Conservation (phyloP, 2,329 filamentous ascomycete genomes). For the Mariannaea elegans region DNA sequence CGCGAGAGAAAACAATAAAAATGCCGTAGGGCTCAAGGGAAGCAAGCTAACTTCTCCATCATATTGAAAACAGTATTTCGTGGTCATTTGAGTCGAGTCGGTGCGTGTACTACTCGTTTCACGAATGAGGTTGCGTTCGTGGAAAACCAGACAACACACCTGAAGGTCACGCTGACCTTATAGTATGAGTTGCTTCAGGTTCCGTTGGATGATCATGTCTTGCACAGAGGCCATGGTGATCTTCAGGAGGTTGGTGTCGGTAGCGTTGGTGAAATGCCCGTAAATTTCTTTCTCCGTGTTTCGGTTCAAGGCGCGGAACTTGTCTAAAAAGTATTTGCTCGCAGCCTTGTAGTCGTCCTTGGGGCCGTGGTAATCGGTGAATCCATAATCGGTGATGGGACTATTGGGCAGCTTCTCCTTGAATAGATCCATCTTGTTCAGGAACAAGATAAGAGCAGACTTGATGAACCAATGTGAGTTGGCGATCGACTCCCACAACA, state of each 20-base stretch:
- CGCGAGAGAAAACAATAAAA: not conserved
- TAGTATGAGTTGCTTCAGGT: constrained; percentile 78
- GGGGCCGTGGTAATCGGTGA: constrained; percentile 81
- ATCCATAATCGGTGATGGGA: constrained; percentile 77
- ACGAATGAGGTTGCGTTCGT: too few relatives aligned
- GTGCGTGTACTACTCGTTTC: not conserved
- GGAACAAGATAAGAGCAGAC: constrained; percentile 82
- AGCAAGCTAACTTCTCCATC: constrained; percentile 2
- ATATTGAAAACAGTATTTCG: not conserved
- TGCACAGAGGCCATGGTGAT: constrained; percentile 88
- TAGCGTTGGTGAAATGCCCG: constrained; percentile 70
- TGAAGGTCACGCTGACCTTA: constrained; percentile 28
- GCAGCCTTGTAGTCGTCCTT: constrained; percentile 77
- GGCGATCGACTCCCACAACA: constrained; percentile 86
- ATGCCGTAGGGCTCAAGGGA: constrained; percentile 10
- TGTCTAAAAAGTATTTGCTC: constrained; percentile 83
- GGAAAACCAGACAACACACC: not conserved
- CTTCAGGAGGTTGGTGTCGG: constrained; percentile 78
- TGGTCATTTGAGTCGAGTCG: not conserved
- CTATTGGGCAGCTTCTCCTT: constrained; percentile 77
- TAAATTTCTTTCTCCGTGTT: constrained; percentile 71
- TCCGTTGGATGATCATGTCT: constrained; percentile 88
- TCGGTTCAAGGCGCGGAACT: constrained; percentile 80
- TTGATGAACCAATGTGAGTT: constrained; percentile 89
- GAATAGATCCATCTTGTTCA: constrained; percentile 91